Percentiles rank a stretch among this genome's conserved stretches.
Conservation (phyloP, 2,329 filamentous ascomycete species). For the Aschersonia sp. region DNA sequence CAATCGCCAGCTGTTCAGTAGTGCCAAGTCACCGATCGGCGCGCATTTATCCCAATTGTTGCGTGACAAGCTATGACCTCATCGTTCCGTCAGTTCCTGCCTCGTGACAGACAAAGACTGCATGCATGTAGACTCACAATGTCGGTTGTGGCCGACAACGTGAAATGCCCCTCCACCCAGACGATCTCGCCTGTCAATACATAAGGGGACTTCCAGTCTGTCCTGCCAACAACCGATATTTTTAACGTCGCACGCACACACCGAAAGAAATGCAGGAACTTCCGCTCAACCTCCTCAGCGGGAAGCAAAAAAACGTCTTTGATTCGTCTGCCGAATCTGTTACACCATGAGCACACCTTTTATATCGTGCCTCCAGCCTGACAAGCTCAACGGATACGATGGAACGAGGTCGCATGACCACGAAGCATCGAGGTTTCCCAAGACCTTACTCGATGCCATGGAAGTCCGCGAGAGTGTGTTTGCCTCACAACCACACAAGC, state of each 20-base stretch:
- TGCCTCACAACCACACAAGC: constrained; percentile 51
- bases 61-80: not conserved
- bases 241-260: too few species aligned
- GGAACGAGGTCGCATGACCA: constrained; percentile 20
- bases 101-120: not conserved
- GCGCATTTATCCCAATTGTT: not conserved
- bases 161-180: too few species aligned
- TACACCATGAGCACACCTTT: constrained; percentile 32
- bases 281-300: too few species aligned
- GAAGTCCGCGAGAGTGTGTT: constrained; percentile 46
- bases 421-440: constrained; percentile 33
- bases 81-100: not conserved
- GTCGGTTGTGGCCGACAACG: not conserved
- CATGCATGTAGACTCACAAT: not conserved
- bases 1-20: not conserved
- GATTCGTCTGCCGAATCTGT: too few species aligned
- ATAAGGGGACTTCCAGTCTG: too few species aligned
- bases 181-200: too few species aligned
- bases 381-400: constrained; percentile 33
- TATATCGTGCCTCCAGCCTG: constrained; percentile 31
- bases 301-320: too few species aligned
- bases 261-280: too few species aligned
- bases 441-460: constrained; percentile 50
- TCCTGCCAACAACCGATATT: too few species aligned
- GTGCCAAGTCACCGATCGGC: not conserved